Evolutionary conservation across 352 stramenopile species (phyloP).

Genomic region (Phytophthora fragariaefolia): DNA sequence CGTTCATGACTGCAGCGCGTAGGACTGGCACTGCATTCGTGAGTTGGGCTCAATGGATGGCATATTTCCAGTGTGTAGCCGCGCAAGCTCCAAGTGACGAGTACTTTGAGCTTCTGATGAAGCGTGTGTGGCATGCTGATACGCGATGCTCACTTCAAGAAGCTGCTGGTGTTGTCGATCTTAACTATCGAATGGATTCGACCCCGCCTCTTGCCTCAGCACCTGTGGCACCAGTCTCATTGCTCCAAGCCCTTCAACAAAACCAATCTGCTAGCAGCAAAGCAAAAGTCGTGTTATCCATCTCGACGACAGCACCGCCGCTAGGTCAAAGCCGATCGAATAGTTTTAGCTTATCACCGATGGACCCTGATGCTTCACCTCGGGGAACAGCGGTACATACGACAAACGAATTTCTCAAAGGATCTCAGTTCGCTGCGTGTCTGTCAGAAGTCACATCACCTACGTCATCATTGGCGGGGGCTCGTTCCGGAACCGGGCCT

Average conservation of each 20-base stretch:
- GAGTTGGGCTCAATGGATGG: conserved; percentile 77
- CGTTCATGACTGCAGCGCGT: conserved; percentile 49
- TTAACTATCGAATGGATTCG: conserved; percentile 14
- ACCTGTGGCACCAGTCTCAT: conserved; percentile 39
- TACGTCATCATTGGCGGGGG: conserved; percentile 18
- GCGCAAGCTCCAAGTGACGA: conserved; percentile 74
- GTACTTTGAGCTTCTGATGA: conserved; percentile 80
- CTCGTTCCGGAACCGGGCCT: conserved; percentile 15
- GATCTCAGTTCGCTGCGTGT: conserved; percentile 68
- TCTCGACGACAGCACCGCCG: conserved; percentile 38
- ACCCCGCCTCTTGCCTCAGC: conserved; percentile 11
- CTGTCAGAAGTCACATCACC: conserved; percentile 54
- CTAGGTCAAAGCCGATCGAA: conserved; percentile 24
- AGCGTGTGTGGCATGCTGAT: conserved; percentile 70
- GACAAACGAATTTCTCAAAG: conserved; percentile 75
- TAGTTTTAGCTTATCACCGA: conserved; percentile 11
- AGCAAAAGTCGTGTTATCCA: conserved; percentile 36
- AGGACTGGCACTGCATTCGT: conserved; percentile 52
- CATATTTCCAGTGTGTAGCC: conserved; percentile 77
- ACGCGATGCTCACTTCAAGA: conserved; percentile 49
- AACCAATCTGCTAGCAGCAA: conserved; percentile 35
- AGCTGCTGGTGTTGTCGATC: conserved; percentile 14
- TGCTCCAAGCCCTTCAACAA: conserved; percentile 63
- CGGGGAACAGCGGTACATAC: conserved; percentile 42
- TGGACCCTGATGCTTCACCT: conserved; percentile 41